These are phyloP conservation scores for Neurospora terricola DNA, from an alignment of 495 filamentous ascomycete genomes.

Conservation along the genomic window DNA sequence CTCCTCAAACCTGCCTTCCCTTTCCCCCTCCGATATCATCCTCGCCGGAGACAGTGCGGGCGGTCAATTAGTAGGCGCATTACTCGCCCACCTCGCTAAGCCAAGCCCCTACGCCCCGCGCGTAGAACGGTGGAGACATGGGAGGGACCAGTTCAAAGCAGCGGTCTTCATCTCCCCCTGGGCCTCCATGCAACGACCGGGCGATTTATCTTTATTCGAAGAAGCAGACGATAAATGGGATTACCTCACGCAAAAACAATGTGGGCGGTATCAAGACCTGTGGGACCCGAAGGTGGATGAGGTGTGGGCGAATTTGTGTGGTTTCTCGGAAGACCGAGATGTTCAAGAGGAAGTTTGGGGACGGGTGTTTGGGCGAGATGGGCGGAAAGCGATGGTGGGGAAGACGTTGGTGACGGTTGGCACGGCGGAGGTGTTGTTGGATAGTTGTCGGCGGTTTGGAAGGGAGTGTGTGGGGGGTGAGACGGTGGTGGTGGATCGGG, in stretches of 20 bases:
- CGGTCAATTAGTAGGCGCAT: conserved; percentile 6
- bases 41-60: conserved; percentile 10
- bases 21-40: conserved; percentile 1
- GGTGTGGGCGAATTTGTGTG: conserved; percentile 13
- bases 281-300: conserved; percentile 4
- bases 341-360: conserved; percentile 1
- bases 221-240: conserved; percentile 1
- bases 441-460: conserved; percentile 8
- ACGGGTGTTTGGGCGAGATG: background rate
- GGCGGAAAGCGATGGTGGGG: background rate
- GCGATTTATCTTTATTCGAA: background rate
- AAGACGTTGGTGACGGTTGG: conserved; percentile 11
- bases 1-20: background rate
- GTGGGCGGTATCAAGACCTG: background rate
- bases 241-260: conserved; percentile 5
- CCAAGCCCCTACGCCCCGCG: conserved; percentile 1
- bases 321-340: background rate
- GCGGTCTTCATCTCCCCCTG: conserved; percentile 10
- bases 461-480: background rate
- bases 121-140: background rate
- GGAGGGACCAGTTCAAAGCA: background rate
- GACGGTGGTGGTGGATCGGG: background rate
- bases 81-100: conserved; percentile 4
- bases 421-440: conserved; percentile 12
- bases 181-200: background rate